phyloP scores from a whole-genome alignment of 2,329 filamentous ascomycete genomes.

The Aspergillus pseudoglaucus region DNA sequence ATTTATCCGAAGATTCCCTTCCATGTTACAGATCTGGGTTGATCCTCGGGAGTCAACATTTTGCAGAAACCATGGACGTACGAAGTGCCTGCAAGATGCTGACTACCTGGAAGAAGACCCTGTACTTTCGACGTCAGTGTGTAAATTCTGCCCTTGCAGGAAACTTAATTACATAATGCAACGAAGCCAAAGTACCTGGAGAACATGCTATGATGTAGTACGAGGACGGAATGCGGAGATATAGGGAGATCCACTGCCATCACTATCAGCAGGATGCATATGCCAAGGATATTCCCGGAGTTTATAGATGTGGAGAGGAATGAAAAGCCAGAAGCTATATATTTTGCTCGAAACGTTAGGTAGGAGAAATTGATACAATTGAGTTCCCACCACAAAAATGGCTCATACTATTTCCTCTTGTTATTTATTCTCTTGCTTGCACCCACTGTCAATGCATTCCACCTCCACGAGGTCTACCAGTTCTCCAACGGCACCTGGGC shows the following conservation, averaged over 20 bases:
- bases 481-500: constrained; percentile 25
- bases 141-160: too few species aligned
- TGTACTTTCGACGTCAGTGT: too few species aligned
- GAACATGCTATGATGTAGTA: not conserved
- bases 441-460: not conserved
- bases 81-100: too few species aligned
- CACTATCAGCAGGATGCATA: not conserved
- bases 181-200: not conserved
- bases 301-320: not conserved
- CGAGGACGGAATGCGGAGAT: not conserved
- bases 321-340: not conserved
- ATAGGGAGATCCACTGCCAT: not conserved
- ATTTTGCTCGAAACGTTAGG: not conserved
- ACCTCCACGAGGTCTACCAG: constrained; percentile 9
- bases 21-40: too few species aligned
- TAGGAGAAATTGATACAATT: not conserved
- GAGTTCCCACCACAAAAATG: not conserved
- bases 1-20: too few species aligned
- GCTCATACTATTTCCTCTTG: not conserved
- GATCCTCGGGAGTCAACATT: too few species aligned
- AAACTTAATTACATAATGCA: too few species aligned
- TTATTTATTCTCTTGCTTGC: not conserved
- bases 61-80: too few species aligned
- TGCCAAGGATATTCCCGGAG: not conserved
- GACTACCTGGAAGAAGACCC: too few species aligned